Evolutionary conservation across 2,329 filamentous ascomycete species (phyloP), one percentile per base, ranked within the genome.

Genomic region (Biscogniauxia sp.): DNA sequence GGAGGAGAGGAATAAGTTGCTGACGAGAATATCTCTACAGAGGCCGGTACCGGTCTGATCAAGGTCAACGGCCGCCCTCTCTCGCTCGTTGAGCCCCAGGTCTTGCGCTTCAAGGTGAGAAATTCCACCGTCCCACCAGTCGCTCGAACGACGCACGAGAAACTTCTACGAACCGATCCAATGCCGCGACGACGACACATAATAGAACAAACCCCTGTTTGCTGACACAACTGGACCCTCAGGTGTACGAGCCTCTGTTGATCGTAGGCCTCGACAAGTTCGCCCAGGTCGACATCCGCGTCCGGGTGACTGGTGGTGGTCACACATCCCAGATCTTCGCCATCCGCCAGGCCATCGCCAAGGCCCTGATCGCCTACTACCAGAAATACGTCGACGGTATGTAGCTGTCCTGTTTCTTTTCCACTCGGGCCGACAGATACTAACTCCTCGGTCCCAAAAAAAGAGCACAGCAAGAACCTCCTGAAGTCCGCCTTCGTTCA

Each of bases 31-130:
- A 54, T 60, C 19, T 61, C 54, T 56, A 63, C 52, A 58, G 58
- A 70, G 69, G 57, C 68, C 62, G 72, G 72, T 65, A 69, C 63
- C 67, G 95, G 95, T 81, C 89, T 98, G 76, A 88, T 99, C 84
- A 97, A 96, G 87, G 95, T 97, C 83, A 99, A 98, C 87, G 95
- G 95, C 83, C 91, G 92, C 80, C 95, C 95, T 76, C 89, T 99
- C 76, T 85, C 85, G 77, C 91, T 98, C 76, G 91, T 97, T 75
- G 91, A 97, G 85, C 93, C 95, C 75, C 91, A 97, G 84, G 89
- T 97, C 82, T 88, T 99, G 77, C 91, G 95, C 81, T 97, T 96
- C 90, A 98, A 97, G 91, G 87, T 89, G 86, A 79, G 80, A 76
- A 65, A 32, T 7, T 2, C 7, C 28, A 32, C 58, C 54, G 53